phyloP scores from a whole-genome alignment of 2,329 filamentous ascomycete species.

The Fusarium mexicanum region DNA sequence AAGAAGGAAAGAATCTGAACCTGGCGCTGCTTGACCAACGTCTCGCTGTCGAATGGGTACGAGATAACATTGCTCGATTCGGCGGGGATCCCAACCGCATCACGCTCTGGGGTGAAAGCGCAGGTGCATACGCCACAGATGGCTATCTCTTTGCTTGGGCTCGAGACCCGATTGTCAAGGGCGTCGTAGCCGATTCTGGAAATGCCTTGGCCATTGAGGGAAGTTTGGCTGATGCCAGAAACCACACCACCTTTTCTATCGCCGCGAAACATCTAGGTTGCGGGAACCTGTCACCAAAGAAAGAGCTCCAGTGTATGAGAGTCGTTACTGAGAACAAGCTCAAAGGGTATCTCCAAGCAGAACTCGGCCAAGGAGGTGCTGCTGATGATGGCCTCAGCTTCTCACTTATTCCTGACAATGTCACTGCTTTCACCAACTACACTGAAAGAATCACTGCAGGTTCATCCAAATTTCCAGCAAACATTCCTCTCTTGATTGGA shows the following conservation, averaged over 20 bases:
- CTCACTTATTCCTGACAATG: slow-evolving; percentile 16
- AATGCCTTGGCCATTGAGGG: slow-evolving; percentile 26
- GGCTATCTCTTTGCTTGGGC: slow-evolving; percentile 33
- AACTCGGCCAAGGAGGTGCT: slow-evolving; percentile 16
- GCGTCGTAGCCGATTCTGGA: slow-evolving; percentile 28
- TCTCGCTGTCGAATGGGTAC: slow-evolving; percentile 36
- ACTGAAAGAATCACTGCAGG: neutral
- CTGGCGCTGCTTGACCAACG: slow-evolving; percentile 31
- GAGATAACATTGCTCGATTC: slow-evolving; percentile 26
- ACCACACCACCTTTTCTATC: slow-evolving; percentile 18
- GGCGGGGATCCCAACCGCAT: slow-evolving; percentile 32
- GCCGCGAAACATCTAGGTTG: slow-evolving; percentile 13
- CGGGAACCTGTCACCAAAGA: neutral
- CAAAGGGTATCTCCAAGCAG: slow-evolving; percentile 26
- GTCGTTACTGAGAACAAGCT: neutral
- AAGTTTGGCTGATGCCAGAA: neutral
- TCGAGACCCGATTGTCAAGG: slow-evolving; percentile 20
- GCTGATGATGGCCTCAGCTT: slow-evolving; percentile 23
- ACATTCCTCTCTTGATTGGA: slow-evolving; percentile 19
- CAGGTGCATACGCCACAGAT: slow-evolving; percentile 23
- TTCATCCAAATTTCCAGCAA: neutral
- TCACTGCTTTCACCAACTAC: slow-evolving; percentile 25
- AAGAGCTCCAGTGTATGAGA: slow-evolving; percentile 29
- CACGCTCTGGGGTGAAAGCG: slow-evolving; percentile 33
- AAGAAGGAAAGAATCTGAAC: slow-evolving; percentile 14